These are phyloP conservation scores for Bacidia rubella DNA, from an alignment of 495 filamentous ascomycete species.

Conservation along the genomic window DNA sequence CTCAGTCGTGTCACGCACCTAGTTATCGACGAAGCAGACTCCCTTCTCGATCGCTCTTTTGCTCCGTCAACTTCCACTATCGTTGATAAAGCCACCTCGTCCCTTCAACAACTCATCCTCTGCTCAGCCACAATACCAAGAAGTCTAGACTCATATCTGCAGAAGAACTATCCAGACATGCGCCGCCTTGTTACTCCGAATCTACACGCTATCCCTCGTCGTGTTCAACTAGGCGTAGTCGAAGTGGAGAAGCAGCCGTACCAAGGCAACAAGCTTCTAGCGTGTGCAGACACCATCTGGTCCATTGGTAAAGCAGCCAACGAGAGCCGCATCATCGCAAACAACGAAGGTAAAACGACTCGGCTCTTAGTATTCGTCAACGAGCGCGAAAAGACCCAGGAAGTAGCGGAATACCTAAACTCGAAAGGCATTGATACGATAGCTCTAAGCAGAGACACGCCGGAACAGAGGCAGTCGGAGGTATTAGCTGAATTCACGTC, in stretches of 20 bases:
- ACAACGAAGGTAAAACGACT: conserved; percentile 48
- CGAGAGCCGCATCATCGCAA: conserved; percentile 10
- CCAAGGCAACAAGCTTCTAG: conserved; percentile 75
- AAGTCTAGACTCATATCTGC: conserved; percentile 71
- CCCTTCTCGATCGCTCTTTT: conserved; percentile 86
- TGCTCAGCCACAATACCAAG: conserved; percentile 94
- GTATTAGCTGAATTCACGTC: conserved; percentile 64
- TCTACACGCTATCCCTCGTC: conserved; percentile 84
- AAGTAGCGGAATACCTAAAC: conserved; percentile 64
- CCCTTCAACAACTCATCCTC: conserved; percentile 76
- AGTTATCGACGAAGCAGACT: conserved; percentile 89
- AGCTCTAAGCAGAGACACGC: conserved; percentile 68
- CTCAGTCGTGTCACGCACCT: conserved; percentile 77
- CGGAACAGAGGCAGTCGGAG: conserved; percentile 55
- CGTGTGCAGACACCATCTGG: conserved; percentile 90
- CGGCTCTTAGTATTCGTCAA: conserved; percentile 95
- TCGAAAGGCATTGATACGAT: conserved; percentile 80
- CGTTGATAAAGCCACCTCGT: conserved; percentile 61
- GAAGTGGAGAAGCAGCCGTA: conserved; percentile 84
- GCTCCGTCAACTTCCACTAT: conserved; percentile 65
- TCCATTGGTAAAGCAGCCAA: conserved; percentile 67
- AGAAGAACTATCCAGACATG: conserved; percentile 68
- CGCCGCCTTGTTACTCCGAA: conserved; percentile 81
- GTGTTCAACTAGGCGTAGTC: conserved; percentile 86
- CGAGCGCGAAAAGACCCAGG: conserved; percentile 74